Percentiles rank a stretch among this genome's conserved stretches.
These are phyloP conservation scores for Cytospora schulzeri DNA, from an alignment of 2,329 filamentous ascomycete species.

Conservation along the genomic window DNA sequence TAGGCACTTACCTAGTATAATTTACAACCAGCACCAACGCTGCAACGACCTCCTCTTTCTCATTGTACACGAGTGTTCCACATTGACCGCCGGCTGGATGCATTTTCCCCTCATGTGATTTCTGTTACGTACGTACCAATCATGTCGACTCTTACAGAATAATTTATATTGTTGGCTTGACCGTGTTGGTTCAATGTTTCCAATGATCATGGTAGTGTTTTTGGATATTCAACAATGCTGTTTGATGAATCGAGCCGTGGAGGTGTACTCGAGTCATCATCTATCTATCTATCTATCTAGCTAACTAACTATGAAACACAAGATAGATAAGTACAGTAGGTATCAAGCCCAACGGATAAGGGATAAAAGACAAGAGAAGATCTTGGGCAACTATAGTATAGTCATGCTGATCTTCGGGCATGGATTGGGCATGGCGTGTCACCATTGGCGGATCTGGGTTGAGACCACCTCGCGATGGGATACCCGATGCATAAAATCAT, in stretches of 20 bases:
- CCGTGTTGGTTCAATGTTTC: background rate
- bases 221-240: background rate
- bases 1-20: conserved; percentile 6
- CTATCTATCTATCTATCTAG: too few species aligned
- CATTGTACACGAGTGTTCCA: background rate
- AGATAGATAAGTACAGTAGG: too few species aligned
- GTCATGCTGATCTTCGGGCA: background rate
- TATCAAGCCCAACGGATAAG: background rate
- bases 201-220: background rate
- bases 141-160: background rate
- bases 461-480: background rate
- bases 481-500: background rate
- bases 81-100: conserved; percentile 1
- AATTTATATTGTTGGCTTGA: too few species aligned
- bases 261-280: background rate
- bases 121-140: background rate
- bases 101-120: conserved; percentile 1
- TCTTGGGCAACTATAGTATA: background rate
- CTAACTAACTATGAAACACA: background rate
- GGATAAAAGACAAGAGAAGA: background rate
- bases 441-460: background rate
- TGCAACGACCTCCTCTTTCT: background rate
- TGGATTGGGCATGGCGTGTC: background rate
- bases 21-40: conserved; percentile 9
- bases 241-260: background rate